Evolutionary conservation across 192 early-diverging fungal genomes (phyloP), one percentile per base, ranked within the genome.

Genomic region (Linnemannia elongata): DNA sequence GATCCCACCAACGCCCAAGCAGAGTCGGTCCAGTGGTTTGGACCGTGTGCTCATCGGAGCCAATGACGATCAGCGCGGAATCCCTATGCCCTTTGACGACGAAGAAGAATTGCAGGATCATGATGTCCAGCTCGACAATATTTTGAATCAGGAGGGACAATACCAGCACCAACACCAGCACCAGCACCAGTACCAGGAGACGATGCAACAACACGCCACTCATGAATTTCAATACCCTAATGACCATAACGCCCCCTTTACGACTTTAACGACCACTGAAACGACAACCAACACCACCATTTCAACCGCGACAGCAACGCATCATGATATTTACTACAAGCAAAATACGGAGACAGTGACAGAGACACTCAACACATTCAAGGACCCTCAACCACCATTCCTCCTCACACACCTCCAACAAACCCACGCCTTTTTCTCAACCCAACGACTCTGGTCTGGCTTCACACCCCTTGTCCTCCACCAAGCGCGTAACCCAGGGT

Each of bases 401-500:
- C 63, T 81, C 15, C 72, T 87, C 12, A 81, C 85, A 36, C 10
- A 63, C 0, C 74, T 82, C 33, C 44, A 69, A 49, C 57, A 49
- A 27, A 45, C 35, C 0, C 60, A 78, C 49, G 55, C 72, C n/a
- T 78, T 76, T 47, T 78, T 87, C 42, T 47, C 78, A 6, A 87
- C 70, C 10, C 47, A 66, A 6, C 85, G 76, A 1, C 72, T 87
- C 18, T 87, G 85, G 85, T 90, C 88, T 1, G 92, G 92, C 3
- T 92, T 93, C 52, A 78, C 85, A 18, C 45, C 76, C 10, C 78
- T 90, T 10, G 90, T 92, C 1, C 57, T 93, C 33, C 57, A 79
- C 42, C 74, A 88, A 15, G 94, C 94, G 8, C 82, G 91, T 24
- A 96, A 96, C 76, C 94, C 95, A 0, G 95, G 94, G 20, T 96